Percentiles rank a stretch among this genome's conserved stretches.
Conservation (phyloP, 495 filamentous ascomycete genomes). For the Friedmanniomyces simplex region DNA sequence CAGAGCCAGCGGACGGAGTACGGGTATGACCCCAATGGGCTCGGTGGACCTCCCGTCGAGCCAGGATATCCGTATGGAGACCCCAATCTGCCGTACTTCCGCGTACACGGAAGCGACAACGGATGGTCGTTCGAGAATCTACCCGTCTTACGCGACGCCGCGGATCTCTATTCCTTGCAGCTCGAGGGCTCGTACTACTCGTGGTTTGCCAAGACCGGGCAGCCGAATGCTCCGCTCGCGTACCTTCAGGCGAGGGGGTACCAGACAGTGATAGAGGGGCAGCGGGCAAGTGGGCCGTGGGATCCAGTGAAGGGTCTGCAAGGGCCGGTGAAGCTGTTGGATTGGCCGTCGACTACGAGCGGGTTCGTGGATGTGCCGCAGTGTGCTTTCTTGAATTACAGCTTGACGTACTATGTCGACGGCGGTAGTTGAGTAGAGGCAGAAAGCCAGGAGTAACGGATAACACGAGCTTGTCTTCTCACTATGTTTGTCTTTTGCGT, state of each 20-base stretch:
- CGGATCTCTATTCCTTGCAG: slow-evolving; percentile 7
- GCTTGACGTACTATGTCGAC: slow-evolving; percentile 6
- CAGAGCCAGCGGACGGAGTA: slow-evolving; percentile 32
- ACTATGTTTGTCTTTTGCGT: no score
- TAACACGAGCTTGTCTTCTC: no score
- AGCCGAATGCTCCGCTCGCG: slow-evolving; percentile 11
- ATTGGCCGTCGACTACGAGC: slow-evolving; percentile 6
- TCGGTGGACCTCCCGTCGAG: slow-evolving; percentile 26
- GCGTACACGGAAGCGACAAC: slow-evolving; percentile 21
- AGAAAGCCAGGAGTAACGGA: no score
- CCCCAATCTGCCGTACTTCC: slow-evolving; percentile 27
- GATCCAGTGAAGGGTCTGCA: slow-evolving; percentile 2
- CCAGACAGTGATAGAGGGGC: slow-evolving; percentile 2
- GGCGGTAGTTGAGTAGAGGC: not conserved
- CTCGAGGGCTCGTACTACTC: slow-evolving; percentile 9
- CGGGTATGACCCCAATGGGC: slow-evolving; percentile 33
- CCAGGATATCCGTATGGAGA: slow-evolving; percentile 29
- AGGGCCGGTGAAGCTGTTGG: slow-evolving; percentile 11
- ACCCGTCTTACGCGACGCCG: slow-evolving; percentile 3
- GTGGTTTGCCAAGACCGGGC: slow-evolving; percentile 7
- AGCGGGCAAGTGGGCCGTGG: slow-evolving; percentile 5
- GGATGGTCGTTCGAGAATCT: slow-evolving; percentile 12
- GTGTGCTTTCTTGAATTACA: slow-evolving; percentile 6
- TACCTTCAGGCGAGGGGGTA: slow-evolving; percentile 15
- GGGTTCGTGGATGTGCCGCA: slow-evolving; percentile 12